Evolutionary conservation across 768 basidiomycete species (phyloP).

Genomic region (Dentipellis sp.): DNA sequence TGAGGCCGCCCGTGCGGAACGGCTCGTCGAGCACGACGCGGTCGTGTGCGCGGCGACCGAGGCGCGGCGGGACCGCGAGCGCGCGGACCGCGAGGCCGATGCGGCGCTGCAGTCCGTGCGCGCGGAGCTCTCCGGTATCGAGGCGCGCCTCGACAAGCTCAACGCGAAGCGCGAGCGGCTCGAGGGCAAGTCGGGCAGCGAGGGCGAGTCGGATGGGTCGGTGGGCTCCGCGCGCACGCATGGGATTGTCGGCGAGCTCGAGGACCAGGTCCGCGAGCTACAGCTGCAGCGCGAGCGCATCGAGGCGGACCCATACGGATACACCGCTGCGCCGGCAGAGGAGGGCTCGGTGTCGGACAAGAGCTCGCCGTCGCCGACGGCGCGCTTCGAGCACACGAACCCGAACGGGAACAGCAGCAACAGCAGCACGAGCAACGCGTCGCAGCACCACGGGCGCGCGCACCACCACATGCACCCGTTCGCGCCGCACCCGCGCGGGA

Average conservation of each 20-base stretch:
- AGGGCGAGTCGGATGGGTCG: not conserved
- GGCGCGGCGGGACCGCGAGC: conserved; percentile 4
- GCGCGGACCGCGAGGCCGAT: conserved; percentile 39
- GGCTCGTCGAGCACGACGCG: conserved; percentile 23
- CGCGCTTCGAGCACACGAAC: too few species aligned
- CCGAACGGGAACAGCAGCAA: too few species aligned
- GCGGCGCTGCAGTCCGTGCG: conserved; percentile 28
- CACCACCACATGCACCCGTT: conserved; percentile 1
- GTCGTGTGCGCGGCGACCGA: conserved; percentile 7
- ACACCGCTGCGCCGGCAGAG: conserved; percentile 12
- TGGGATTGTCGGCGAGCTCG: conserved; percentile 50
- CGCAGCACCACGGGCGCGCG: not conserved
- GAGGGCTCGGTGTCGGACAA: too few species aligned
- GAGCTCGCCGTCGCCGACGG: too few species aligned
- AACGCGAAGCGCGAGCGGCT: conserved; percentile 56
- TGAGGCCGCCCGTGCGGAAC: conserved; percentile 5
- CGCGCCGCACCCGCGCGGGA: conserved; percentile 1
- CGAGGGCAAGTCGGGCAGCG: conserved; percentile 27
- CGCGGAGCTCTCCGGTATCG: conserved; percentile 30
- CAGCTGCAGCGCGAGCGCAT: conserved; percentile 49
- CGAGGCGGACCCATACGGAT: conserved; percentile 23
- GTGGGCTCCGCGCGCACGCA: conserved; percentile 7
- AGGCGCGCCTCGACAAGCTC: conserved; percentile 53
- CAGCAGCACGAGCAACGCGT: too few species aligned
- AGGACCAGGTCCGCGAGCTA: conserved; percentile 52